These are phyloP conservation scores for Annulohypoxylon moriforme DNA, from an alignment of 495 filamentous ascomycete genomes.

Conservation along the genomic window DNA sequence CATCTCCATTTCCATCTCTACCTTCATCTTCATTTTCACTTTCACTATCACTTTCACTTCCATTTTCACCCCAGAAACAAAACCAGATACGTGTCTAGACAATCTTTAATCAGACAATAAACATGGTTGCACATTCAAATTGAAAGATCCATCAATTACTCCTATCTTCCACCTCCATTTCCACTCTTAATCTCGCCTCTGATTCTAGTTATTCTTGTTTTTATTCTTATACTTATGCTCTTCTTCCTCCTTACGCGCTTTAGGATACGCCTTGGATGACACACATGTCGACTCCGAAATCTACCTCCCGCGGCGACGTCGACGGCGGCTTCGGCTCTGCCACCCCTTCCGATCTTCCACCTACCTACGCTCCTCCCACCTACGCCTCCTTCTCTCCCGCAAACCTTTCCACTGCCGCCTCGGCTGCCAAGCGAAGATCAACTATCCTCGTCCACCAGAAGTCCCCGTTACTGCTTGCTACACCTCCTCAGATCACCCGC, in stretches of 20 bases:
- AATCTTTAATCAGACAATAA: neutral
- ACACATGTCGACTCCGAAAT: constrained; percentile 61
- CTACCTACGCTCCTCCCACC: constrained; percentile 70
- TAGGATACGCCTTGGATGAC: constrained; percentile 62
- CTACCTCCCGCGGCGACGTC: constrained; percentile 44
- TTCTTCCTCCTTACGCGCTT: constrained; percentile 22
- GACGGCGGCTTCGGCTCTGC: constrained; percentile 36
- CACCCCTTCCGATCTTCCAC: constrained; percentile 36
- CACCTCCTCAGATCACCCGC: constrained; percentile 91
- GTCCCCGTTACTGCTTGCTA: constrained; percentile 90
- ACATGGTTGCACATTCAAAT: neutral
- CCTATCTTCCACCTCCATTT: constrained; percentile 10
- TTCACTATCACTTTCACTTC: neutral
- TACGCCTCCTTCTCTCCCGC: constrained; percentile 88
- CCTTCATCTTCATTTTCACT: neutral
- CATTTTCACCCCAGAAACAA: neutral
- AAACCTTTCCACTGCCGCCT: constrained; percentile 71
- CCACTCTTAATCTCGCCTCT: neutral
- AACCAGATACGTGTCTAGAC: neutral
- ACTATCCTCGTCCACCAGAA: constrained; percentile 97
- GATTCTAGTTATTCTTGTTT: neutral
- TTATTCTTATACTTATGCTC: constrained; percentile 28
- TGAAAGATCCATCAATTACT: neutral
- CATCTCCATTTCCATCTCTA: neutral
- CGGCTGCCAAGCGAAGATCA: constrained; percentile 80